Evolutionary conservation across 2,329 filamentous ascomycete genomes (phyloP).

Genomic region (Aspergillus carbonarius): DNA sequence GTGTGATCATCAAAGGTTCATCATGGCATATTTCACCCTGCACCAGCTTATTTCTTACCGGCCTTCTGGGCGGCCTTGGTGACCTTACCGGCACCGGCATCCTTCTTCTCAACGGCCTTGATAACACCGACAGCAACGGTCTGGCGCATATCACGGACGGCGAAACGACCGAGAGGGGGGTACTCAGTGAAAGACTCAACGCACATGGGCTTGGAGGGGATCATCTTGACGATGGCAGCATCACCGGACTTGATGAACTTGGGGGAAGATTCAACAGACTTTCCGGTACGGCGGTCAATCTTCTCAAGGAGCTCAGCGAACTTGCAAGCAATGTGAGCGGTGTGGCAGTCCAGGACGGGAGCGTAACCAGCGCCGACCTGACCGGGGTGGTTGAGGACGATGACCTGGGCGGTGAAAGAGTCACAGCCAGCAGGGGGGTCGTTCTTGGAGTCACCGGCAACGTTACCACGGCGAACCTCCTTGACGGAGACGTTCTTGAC

Average conservation of each 20-base stretch:
- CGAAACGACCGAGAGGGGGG: conserved; percentile 99
- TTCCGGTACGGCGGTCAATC: conserved; percentile 99
- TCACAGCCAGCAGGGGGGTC: conserved; percentile 87
- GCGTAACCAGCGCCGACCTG: conserved; percentile 99
- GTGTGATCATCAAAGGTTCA: conserved; percentile 7
- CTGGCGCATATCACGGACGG: conserved; percentile 88
- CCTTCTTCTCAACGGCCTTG: conserved; percentile 73
- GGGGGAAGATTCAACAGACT: conserved; percentile 84
- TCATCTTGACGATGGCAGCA: conserved; percentile 99
- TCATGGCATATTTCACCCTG: conserved; percentile 1
- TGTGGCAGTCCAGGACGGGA: conserved; percentile 99
- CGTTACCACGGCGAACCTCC: conserved; percentile 99
- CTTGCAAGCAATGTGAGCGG: conserved; percentile 99
- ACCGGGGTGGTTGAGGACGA: conserved; percentile 99
- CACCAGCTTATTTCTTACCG: conserved; percentile 25
- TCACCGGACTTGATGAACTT: conserved; percentile 99
- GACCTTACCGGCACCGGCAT: conserved; percentile 60
- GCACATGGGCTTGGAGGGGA: conserved; percentile 99
- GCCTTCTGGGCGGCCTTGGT: conserved; percentile 65
- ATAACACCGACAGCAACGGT: conserved; percentile 37
- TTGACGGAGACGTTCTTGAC: conserved; percentile 99
- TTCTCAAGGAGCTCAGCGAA: conserved; percentile 99
- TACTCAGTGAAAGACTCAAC: conserved; percentile 99
- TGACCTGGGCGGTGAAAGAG: conserved; percentile 99
- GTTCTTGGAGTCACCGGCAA: conserved; percentile 99